These are phyloP conservation scores for Mikania micrantha DNA, from an alignment of 129 eudicot species.

Conservation along the genomic window DNA sequence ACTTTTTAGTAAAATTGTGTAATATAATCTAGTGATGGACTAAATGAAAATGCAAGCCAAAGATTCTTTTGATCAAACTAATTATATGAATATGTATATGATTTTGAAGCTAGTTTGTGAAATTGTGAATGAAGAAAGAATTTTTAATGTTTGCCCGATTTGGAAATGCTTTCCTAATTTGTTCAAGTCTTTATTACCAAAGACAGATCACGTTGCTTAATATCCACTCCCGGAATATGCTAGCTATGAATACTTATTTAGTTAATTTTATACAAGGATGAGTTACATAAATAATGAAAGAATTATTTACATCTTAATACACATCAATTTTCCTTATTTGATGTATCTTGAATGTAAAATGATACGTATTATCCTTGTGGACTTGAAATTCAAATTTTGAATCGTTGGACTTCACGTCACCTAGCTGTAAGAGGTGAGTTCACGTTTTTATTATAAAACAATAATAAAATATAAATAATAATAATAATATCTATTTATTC, in stretches of 20 bases:
- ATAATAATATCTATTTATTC: too few relatives aligned
- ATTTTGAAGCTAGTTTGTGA: background rate
- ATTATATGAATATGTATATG: background rate
- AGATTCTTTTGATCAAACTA: background rate
- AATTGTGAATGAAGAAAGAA: background rate
- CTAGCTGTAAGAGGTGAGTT: too few relatives aligned
- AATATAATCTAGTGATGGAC: too few relatives aligned
- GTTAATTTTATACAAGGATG: too few relatives aligned
- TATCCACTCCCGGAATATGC: too few relatives aligned
- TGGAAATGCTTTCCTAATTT: background rate
- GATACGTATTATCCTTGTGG: background rate
- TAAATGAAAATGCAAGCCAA: background rate
- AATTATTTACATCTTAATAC: too few relatives aligned
- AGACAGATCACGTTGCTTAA: too few relatives aligned
- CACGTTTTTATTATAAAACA: too few relatives aligned
- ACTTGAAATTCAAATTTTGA: background rate
- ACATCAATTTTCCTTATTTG: background rate
- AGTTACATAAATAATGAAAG: too few relatives aligned
- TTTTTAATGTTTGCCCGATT: background rate
- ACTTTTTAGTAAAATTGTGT: too few relatives aligned
- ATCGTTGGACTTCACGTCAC: background rate
- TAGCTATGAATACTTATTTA: too few relatives aligned
- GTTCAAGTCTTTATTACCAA: background rate
- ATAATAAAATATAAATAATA: too few relatives aligned
- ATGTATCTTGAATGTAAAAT: background rate